These are phyloP conservation scores for Pinus taeda DNA, from an alignment of 75 land plant genomes.

Conservation along the genomic window DNA sequence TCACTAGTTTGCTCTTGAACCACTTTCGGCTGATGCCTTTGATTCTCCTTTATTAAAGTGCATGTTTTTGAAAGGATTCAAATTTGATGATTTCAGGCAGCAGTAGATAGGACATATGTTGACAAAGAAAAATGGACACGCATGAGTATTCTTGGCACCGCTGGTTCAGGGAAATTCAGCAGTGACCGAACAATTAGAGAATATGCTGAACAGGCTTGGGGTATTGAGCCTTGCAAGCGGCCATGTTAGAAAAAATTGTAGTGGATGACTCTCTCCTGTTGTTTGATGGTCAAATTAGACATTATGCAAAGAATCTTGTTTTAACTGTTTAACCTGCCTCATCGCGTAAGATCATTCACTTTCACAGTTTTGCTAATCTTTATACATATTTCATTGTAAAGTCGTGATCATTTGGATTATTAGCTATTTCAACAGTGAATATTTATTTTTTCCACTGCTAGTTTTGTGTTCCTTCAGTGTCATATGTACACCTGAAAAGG, in stretches of 20 bases:
- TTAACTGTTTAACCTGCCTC: not conserved
- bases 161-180: constrained; percentile 75
- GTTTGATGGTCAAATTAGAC: constrained; percentile 1
- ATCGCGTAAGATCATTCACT: not conserved
- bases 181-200: constrained; percentile 66
- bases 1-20: not conserved
- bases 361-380: not conserved
- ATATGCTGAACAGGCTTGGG: constrained; percentile 71
- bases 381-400: not conserved
- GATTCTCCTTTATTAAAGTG: too few species aligned
- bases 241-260: constrained; percentile 13
- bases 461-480: too few species aligned
- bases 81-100: constrained; percentile 40
- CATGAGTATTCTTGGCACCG: constrained; percentile 80
- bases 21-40: not conserved
- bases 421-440: not conserved
- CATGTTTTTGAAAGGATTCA: not conserved
- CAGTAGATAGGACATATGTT: constrained; percentile 65
- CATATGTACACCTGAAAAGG: not conserved
- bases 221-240: constrained; percentile 57
- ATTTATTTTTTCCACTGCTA: too few species aligned
- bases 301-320: not conserved
- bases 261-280: not conserved
- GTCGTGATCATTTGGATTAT: not conserved
- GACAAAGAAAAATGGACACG: constrained; percentile 62